phyloP scores from a whole-genome alignment of 768 basidiomycete species.

The Candolleomyces eurysporus region DNA sequence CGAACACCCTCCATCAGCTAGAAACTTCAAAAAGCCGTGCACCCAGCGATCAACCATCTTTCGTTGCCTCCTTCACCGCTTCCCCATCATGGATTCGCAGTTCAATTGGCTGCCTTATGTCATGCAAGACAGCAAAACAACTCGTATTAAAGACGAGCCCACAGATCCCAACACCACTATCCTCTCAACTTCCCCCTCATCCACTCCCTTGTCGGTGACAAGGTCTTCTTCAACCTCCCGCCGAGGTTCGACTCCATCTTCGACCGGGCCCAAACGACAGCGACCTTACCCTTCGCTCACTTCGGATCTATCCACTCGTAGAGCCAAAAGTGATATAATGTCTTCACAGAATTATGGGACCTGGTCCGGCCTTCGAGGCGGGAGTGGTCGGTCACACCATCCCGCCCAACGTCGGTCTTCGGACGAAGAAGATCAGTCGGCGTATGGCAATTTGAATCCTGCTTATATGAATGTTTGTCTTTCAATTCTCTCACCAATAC shows the following conservation, averaged over 20 bases:
- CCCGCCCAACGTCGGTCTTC: slow-evolving; percentile 36
- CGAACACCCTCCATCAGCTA: slow-evolving; percentile 4
- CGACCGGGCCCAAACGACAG: slow-evolving; percentile 33
- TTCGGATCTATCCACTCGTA: slow-evolving; percentile 23
- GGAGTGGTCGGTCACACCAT: slow-evolving; percentile 28
- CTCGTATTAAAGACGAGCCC: slow-evolving; percentile 49
- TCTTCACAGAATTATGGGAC: slow-evolving; percentile 32
- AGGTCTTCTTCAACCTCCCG: slow-evolving; percentile 29
- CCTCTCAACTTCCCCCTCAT: slow-evolving; percentile 19
- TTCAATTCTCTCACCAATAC: slow-evolving; percentile 3
- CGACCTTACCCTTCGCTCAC: slow-evolving; percentile 35
- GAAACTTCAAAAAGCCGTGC: slow-evolving; percentile 11
- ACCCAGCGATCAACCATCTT: slow-evolving; percentile 5
- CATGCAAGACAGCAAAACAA: slow-evolving; percentile 14
- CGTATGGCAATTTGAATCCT: slow-evolving; percentile 28
- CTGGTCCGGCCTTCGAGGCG: slow-evolving; percentile 25
- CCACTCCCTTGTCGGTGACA: slow-evolving; percentile 22
- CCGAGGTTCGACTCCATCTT: slow-evolving; percentile 28
- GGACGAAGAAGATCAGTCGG: slow-evolving; percentile 32
- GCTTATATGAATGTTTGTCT: slow-evolving; percentile 31
- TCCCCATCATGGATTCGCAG: slow-evolving; percentile 23
- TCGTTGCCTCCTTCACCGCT: slow-evolving; percentile 8
- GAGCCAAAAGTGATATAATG: slow-evolving; percentile 27
- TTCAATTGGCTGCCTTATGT: slow-evolving; percentile 32
- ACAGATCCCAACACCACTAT: slow-evolving; percentile 32